Conservation (phyloP, 768 basidiomycete species). For the Punctularia strigosozonata region DNA sequence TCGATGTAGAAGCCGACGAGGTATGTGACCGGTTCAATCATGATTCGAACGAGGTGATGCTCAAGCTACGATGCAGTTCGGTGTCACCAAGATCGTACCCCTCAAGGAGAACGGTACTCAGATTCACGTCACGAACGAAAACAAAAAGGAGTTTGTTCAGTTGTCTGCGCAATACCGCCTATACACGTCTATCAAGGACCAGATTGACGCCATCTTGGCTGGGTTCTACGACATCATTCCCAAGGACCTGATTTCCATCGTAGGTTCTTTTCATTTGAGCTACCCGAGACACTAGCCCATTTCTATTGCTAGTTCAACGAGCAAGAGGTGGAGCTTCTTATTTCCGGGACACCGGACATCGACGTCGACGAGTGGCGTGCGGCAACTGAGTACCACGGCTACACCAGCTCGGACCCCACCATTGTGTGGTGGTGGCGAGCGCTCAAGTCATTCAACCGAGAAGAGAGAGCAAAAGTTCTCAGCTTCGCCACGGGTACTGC, state of each 20-base stretch:
- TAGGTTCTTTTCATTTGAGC: slow-evolving; percentile 25
- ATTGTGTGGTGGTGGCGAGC: slow-evolving; percentile 99
- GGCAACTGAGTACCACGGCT: slow-evolving; percentile 85
- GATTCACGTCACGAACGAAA: slow-evolving; percentile 89
- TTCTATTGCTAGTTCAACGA: slow-evolving; percentile 65
- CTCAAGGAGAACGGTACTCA: slow-evolving; percentile 79
- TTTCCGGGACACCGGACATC: slow-evolving; percentile 96
- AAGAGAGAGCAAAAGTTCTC: slow-evolving; percentile 92
- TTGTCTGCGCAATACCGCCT: slow-evolving; percentile 90
- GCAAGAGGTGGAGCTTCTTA: slow-evolving; percentile 86
- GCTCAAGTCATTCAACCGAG: slow-evolving; percentile 91
- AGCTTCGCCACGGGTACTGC: slow-evolving; percentile 95
- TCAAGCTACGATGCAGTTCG: slow-evolving; percentile 45
- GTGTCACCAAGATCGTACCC: slow-evolving; percentile 77
- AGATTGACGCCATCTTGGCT: slow-evolving; percentile 78
- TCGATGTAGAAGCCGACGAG: slow-evolving; percentile 95
- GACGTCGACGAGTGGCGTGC: slow-evolving; percentile 97
- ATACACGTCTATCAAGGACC: slow-evolving; percentile 89
- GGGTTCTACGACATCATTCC: slow-evolving; percentile 99
- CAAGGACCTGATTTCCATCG: slow-evolving; percentile 88
- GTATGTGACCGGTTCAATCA: slow-evolving; percentile 27
- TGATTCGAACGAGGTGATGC: slow-evolving; percentile 6
- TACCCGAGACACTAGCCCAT: not conserved
- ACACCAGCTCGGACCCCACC: slow-evolving; percentile 82
- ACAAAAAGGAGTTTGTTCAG: slow-evolving; percentile 93